These are phyloP conservation scores for Phaeosphaeriaceae sp. DNA, from an alignment of 2,329 filamentous ascomycete genomes.

Conservation along the genomic window DNA sequence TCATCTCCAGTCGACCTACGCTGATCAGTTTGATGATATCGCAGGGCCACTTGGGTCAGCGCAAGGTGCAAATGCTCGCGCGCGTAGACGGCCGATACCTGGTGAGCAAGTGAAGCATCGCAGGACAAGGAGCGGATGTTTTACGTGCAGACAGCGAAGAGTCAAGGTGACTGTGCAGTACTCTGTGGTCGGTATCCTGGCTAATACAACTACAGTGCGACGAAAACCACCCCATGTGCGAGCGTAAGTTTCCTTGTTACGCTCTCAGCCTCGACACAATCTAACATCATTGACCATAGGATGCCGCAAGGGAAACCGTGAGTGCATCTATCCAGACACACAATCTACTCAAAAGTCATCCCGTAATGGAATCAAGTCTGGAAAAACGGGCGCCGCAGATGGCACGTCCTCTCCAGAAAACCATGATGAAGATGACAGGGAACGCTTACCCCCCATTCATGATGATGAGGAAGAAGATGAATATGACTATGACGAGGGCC, in stretches of 20 bases:
- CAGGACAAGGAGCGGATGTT: slow-evolving; percentile 91
- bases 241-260: slow-evolving; percentile 58
- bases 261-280: slow-evolving; percentile 8
- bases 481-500: slow-evolving; percentile 28
- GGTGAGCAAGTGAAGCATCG: slow-evolving; percentile 86
- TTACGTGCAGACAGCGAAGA: slow-evolving; percentile 84
- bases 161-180: slow-evolving; percentile 66
- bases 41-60: slow-evolving; percentile 33
- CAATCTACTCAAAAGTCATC: slow-evolving; percentile 59
- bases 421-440: slow-evolving; percentile 49
- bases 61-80: slow-evolving; percentile 35
- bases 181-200: not conserved
- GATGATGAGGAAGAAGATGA: slow-evolving; percentile 56
- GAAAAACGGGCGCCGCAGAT: slow-evolving; percentile 52
- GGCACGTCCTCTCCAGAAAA: slow-evolving; percentile 61
- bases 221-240: slow-evolving; percentile 84
- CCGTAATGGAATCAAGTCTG: slow-evolving; percentile 53
- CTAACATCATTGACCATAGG: slow-evolving; percentile 56
- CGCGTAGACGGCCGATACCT: slow-evolving; percentile 39
- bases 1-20: slow-evolving; percentile 40
- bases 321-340: slow-evolving; percentile 86
- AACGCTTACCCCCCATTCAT: slow-evolving; percentile 51
- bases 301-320: slow-evolving; percentile 88
- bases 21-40: slow-evolving; percentile 46
- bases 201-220: slow-evolving; percentile 71